A percentile compares a stretch with the other conserved stretches of the same genome.
These are phyloP conservation scores for Dichomitus squalens DNA, from an alignment of 1,284 basidiomycete genomes.

Conservation along the genomic window DNA sequence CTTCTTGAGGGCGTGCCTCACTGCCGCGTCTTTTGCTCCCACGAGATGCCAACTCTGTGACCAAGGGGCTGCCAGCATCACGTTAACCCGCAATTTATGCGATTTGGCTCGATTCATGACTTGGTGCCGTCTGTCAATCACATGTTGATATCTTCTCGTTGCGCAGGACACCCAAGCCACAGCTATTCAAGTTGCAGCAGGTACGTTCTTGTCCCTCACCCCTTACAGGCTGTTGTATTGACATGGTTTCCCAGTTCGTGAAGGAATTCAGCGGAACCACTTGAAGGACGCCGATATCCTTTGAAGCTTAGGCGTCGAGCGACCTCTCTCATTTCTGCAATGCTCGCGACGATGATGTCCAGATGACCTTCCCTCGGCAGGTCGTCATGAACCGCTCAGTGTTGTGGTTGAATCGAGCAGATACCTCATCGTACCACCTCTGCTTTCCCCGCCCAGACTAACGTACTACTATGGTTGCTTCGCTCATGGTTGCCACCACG, in stretches of 20 bases:
- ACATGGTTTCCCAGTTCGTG: slow-evolving; percentile 27
- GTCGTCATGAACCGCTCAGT: not conserved
- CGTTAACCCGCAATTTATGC: not conserved
- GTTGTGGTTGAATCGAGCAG: not conserved
- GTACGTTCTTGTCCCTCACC: slow-evolving; percentile 7
- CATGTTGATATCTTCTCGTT: not conserved
- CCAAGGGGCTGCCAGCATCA: not conserved
- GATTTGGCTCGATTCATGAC: not conserved
- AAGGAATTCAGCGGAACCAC: slow-evolving; percentile 35
- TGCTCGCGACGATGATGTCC: not conserved
- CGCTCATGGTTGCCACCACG: too few relatives aligned
- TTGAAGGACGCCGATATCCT: slow-evolving; percentile 35
- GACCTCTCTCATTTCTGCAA: not conserved
- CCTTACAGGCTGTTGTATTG: not conserved
- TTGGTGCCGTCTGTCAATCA: not conserved
- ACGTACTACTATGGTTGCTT: too few relatives aligned
- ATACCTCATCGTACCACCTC: too few relatives aligned
- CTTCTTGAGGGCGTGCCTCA: not conserved
- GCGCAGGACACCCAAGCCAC: slow-evolving; percentile 36
- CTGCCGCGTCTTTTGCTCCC: not conserved
- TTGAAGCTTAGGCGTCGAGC: not conserved
- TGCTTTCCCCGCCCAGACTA: too few relatives aligned
- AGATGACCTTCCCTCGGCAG: not conserved
- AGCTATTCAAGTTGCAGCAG: slow-evolving; percentile 32
- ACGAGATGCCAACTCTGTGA: not conserved